These are phyloP conservation scores for Penicillium frequentans DNA, from an alignment of 2,329 filamentous ascomycete genomes.

Conservation along the genomic window DNA sequence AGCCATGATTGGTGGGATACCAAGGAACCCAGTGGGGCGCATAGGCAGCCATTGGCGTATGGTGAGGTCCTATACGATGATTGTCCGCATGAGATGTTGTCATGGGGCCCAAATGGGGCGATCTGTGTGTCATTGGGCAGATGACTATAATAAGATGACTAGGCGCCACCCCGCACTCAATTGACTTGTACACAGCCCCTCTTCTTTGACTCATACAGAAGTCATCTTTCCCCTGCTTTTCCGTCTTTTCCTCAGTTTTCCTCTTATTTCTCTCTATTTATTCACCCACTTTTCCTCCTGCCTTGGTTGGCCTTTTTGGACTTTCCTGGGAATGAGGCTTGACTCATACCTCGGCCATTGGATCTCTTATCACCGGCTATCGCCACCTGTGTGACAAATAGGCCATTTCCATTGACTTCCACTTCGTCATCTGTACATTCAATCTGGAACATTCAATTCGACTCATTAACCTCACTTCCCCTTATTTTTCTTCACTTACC, in stretches of 20 bases:
- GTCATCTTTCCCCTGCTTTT: neutral
- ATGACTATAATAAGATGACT: constrained; percentile 3
- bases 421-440: neutral
- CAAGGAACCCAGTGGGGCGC: neutral
- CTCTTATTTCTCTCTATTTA: neutral
- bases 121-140: constrained; percentile 14
- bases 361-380: constrained; percentile 20
- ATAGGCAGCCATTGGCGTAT: neutral
- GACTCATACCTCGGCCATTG: constrained; percentile 14
- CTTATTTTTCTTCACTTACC: neutral
- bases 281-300: no score
- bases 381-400: constrained; percentile 23
- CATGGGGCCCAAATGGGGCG: constrained; percentile 17
- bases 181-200: constrained; percentile 4
- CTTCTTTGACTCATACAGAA: constrained; percentile 4
- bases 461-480: neutral
- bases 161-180: constrained; percentile 19
- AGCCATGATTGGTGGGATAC: neutral
- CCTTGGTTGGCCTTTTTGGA: neutral
- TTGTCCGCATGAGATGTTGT: constrained; percentile 22
- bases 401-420: constrained; percentile 24
- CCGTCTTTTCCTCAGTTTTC: neutral
- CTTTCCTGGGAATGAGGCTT: neutral
- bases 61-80: constrained; percentile 7
- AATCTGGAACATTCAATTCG: neutral